These are phyloP conservation scores for Fraxinus velutina DNA, from an alignment of 305 asterid species.

Conservation along the genomic window DNA sequence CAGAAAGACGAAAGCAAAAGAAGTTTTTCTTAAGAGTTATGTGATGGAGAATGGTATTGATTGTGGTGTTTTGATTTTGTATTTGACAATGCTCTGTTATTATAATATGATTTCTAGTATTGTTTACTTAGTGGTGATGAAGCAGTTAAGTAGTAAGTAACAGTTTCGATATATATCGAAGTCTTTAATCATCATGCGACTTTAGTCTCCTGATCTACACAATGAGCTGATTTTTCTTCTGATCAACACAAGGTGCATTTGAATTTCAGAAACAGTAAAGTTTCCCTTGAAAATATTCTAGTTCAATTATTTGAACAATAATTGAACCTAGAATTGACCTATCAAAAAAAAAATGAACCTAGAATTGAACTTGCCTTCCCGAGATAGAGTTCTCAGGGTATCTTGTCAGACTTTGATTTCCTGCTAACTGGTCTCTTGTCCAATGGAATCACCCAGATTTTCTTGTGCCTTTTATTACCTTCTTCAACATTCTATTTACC, in stretches of 20 bases:
- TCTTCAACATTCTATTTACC: background rate
- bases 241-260: background rate
- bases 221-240: background rate
- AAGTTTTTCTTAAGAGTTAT: background rate
- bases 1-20: background rate
- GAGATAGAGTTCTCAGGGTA: background rate
- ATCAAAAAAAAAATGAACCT: too few relatives aligned
- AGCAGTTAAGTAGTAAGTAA: background rate
- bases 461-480: background rate
- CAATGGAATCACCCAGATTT: background rate
- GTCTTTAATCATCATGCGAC: background rate
- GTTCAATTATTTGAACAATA: background rate
- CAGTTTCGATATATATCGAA: background rate
- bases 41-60: background rate
- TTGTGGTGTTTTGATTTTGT: background rate
- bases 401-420: background rate
- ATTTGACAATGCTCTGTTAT: background rate
- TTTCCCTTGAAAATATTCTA: background rate
- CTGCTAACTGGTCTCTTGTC: background rate
- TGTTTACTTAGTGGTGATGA: background rate
- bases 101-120: background rate
- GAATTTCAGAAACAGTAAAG: background rate
- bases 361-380: background rate
- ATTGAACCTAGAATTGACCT: background rate
- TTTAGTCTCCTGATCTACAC: background rate